phyloP scores from a whole-genome alignment of 139 green algal species.

The Coccomyxa sp. region DNA sequence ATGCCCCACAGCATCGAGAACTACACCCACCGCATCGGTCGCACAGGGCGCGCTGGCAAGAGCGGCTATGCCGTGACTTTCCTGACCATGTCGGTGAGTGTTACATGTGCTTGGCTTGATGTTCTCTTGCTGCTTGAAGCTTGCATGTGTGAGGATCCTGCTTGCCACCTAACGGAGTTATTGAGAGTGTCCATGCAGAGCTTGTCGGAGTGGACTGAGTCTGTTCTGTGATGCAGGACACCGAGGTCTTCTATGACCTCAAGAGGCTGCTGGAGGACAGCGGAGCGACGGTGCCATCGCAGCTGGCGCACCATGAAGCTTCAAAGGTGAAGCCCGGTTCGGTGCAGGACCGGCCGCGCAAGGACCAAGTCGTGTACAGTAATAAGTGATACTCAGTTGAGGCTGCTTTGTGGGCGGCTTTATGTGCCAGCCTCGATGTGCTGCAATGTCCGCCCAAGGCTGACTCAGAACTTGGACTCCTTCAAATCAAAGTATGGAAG shows the following conservation, averaged over 20 bases:
- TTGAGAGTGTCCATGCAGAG: background rate
- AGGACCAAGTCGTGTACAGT: slow-evolving; percentile 37
- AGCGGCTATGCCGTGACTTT: slow-evolving; percentile 90
- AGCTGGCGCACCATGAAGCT: slow-evolving; percentile 79
- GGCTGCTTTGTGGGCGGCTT: background rate
- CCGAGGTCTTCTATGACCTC: slow-evolving; percentile 94
- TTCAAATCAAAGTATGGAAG: too few species aligned
- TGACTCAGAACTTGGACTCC: too few species aligned
- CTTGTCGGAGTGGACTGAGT: background rate
- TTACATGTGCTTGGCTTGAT: background rate
- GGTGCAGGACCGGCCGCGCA: slow-evolving; percentile 33
- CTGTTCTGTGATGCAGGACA: slow-evolving; percentile 26
- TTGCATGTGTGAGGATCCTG: background rate
- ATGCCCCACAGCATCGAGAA: slow-evolving; percentile 92
- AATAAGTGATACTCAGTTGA: too few species aligned
- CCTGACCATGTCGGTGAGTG: slow-evolving; percentile 58
- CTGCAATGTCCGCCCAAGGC: too few species aligned
- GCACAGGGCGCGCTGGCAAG: slow-evolving; percentile 76
- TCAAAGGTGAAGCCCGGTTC: slow-evolving; percentile 67
- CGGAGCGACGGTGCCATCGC: slow-evolving; percentile 48
- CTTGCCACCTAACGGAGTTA: too few species aligned
- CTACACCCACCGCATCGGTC: slow-evolving; percentile 96
- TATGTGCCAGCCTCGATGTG: too few species aligned
- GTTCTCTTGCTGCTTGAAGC: background rate
- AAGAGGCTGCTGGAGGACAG: slow-evolving; percentile 76